Evolutionary conservation across 2,329 filamentous ascomycete genomes (phyloP).

Genomic region (Fonsecaea multimorphosa): DNA sequence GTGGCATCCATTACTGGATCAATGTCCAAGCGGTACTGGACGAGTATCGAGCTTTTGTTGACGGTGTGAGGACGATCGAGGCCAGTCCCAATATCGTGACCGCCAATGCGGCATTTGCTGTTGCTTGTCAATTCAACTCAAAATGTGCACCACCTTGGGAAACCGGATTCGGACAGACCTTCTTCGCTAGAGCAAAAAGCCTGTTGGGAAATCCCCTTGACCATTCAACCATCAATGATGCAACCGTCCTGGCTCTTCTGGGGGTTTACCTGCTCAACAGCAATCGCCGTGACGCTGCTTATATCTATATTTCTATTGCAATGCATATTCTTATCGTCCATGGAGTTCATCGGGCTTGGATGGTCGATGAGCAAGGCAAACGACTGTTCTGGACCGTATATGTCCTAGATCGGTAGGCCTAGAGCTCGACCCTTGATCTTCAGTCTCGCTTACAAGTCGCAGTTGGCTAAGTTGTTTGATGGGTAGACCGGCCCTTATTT

Average conservation of each 20-base stretch:
- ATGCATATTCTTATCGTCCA: conserved; percentile 58
- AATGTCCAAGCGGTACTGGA: conserved; percentile 48
- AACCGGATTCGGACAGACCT: conserved; percentile 51
- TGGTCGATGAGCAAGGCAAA: conserved; percentile 53
- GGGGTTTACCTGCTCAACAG: conserved; percentile 58
- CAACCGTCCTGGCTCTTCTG: conserved; percentile 56
- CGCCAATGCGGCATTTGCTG: conserved; percentile 56
- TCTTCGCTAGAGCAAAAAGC: conserved; percentile 53
- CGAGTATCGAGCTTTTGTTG: conserved; percentile 38
- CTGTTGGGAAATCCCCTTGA: conserved; percentile 59
- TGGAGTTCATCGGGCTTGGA: conserved; percentile 55
- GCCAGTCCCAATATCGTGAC: conserved; percentile 47
- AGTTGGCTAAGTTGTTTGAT: conserved; percentile 56
- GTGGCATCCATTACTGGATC: conserved; percentile 59
- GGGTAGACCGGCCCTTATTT: conserved; percentile 56
- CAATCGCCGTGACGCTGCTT: conserved; percentile 58
- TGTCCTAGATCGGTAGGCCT: conserved; percentile 54
- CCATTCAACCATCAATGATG: conserved; percentile 52
- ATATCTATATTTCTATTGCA: conserved; percentile 55
- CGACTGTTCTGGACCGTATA: conserved; percentile 61
- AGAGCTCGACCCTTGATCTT: background rate
- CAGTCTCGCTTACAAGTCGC: conserved; percentile 1
- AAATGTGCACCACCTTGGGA: conserved; percentile 43
- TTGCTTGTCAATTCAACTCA: conserved; percentile 44
- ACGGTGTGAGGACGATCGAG: conserved; percentile 15